Percentiles rank a stretch among this genome's conserved stretches.
Conservation (phyloP, 768 basidiomycete species). For the Austroboletus festivus region DNA sequence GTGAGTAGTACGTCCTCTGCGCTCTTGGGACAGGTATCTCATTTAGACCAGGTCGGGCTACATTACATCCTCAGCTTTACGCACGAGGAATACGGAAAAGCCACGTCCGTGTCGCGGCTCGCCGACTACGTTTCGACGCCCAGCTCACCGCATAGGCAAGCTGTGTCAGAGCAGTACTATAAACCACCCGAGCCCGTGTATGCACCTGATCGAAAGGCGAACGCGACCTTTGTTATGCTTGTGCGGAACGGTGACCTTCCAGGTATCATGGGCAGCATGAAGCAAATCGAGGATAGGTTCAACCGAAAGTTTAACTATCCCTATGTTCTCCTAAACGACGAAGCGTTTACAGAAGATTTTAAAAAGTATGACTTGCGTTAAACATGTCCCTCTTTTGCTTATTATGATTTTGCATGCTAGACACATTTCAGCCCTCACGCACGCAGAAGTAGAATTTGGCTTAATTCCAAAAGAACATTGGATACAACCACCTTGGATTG, state of each 20-base stretch:
- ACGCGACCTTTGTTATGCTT: slow-evolving; percentile 81
- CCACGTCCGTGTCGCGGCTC: slow-evolving; percentile 38
- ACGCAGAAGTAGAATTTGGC: slow-evolving; percentile 48
- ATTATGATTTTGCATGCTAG: slow-evolving; percentile 21
- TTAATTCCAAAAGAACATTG: slow-evolving; percentile 68
- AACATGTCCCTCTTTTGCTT: not conserved
- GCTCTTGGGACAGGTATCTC: slow-evolving; percentile 1
- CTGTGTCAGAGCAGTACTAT: slow-evolving; percentile 61
- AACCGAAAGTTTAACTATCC: slow-evolving; percentile 79
- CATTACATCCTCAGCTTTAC: slow-evolving; percentile 43
- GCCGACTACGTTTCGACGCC: slow-evolving; percentile 22
- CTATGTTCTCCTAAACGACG: slow-evolving; percentile 88
- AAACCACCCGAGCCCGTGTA: slow-evolving; percentile 34
- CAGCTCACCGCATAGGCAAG: slow-evolving; percentile 51
- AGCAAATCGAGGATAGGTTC: slow-evolving; percentile 83
- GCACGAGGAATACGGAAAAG: slow-evolving; percentile 40
- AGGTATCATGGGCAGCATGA: slow-evolving; percentile 61
- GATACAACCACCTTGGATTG: slow-evolving; percentile 76
- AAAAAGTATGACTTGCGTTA: slow-evolving; percentile 44
- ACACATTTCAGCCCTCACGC: slow-evolving; percentile 30
- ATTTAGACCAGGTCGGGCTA: slow-evolving; percentile 32
- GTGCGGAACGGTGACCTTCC: slow-evolving; percentile 63
- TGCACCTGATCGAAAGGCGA: slow-evolving; percentile 59
- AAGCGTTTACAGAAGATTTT: slow-evolving; percentile 73
- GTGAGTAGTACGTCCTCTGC: slow-evolving; percentile 39